phyloP scores from a whole-genome alignment of 1,139 yeast genomes.

The Kodamaea plutei region DNA sequence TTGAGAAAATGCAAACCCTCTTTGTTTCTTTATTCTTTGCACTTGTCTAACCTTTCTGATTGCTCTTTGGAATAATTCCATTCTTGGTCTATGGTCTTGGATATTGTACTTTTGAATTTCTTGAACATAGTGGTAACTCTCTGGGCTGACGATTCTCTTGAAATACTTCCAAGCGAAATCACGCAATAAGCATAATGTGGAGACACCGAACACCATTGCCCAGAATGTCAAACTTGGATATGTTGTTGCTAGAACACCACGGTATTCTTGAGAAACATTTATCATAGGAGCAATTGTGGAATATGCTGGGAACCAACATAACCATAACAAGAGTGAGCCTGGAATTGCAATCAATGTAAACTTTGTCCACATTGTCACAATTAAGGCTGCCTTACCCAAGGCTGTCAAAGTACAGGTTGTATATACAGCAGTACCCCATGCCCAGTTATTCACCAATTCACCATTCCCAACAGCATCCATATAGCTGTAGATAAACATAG shows the following conservation, averaged over 20 bases:
- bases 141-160: constrained; percentile 87
- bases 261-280: constrained; percentile 78
- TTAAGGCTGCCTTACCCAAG: constrained; percentile 89
- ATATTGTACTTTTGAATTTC: constrained; percentile 95
- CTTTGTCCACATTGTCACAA: constrained; percentile 93
- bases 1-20: constrained; percentile 98
- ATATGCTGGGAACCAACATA: constrained; percentile 82
- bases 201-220: constrained; percentile 75
- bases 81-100: constrained; percentile 89
- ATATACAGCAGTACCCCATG: constrained; percentile 89
- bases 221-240: constrained; percentile 82
- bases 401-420: constrained; percentile 88
- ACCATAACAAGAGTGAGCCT: constrained; percentile 85
- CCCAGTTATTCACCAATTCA: constrained; percentile 82
- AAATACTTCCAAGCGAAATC: constrained; percentile 94
- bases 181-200: constrained; percentile 73
- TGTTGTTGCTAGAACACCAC: constrained; percentile 72
- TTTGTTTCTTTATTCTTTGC: constrained; percentile 94
- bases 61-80: constrained; percentile 96
- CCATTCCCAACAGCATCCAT: constrained; percentile 71
- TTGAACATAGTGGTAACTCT: constrained; percentile 90
- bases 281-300: constrained; percentile 80
- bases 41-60: constrained; percentile 97
- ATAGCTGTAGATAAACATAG: constrained; percentile 62
- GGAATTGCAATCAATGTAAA: constrained; percentile 90